A percentile compares a stretch with the other conserved stretches of the same genome.
phyloP scores from a whole-genome alignment of 164 flowering plant species.

The Piper longum region DNA sequence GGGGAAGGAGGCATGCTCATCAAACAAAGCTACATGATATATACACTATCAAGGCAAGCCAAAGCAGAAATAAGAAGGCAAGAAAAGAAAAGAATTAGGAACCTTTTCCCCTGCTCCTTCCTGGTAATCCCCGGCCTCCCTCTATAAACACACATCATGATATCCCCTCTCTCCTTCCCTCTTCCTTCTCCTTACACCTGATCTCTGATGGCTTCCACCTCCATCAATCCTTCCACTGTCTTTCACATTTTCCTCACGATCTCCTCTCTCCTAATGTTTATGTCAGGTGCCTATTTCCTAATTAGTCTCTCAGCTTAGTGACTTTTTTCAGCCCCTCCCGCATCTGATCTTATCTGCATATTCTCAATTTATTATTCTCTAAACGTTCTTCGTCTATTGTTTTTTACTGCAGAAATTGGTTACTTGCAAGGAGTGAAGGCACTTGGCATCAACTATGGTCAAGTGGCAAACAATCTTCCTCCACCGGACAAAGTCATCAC shows the following conservation, averaged over 20 bases:
- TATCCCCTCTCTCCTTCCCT: conserved; percentile 8
- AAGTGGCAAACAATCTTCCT: conserved; percentile 69
- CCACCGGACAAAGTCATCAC: conserved; percentile 49
- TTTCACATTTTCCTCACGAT: conserved; percentile 17
- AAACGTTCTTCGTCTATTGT: neutral
- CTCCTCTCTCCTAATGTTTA: conserved; percentile 8
- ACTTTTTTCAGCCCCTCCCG: neutral
- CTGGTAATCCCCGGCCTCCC: neutral
- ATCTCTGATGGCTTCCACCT: conserved; percentile 21
- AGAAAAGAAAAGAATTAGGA: conserved; percentile 22
- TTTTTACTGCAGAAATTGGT: conserved; percentile 18
- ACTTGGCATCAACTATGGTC: conserved; percentile 90
- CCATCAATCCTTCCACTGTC: conserved; percentile 10
- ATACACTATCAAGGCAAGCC: conserved; percentile 1
- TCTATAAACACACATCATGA: conserved; percentile 3
- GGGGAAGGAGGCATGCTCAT: neutral
- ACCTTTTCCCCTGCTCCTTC: neutral
- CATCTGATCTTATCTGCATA: neutral
- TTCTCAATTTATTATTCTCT: neutral
- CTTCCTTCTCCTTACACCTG: conserved; percentile 4
- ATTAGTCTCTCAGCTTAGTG: neutral
- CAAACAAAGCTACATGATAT: conserved; percentile 1
- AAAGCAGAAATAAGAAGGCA: conserved; percentile 10
- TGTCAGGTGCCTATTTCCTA: conserved; percentile 29
- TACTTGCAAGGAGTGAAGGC: conserved; percentile 23